Base-by-base conservation (phyloP, 2,329 filamentous ascomycete genomes). In the Epichloe elymi region DNA sequence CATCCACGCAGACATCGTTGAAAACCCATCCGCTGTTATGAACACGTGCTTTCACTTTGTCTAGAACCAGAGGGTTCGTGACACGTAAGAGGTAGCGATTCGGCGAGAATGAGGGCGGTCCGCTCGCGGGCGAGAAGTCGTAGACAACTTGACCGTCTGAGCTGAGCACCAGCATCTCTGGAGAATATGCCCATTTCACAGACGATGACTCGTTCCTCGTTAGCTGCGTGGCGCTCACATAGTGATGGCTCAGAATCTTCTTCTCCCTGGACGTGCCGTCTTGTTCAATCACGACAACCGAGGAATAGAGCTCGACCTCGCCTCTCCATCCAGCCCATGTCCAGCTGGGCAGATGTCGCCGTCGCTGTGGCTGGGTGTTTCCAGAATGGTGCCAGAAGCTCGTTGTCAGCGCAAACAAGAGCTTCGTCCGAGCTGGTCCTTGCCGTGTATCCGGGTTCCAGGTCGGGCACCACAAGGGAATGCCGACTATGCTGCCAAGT, bases 271-370 rank as follows among this genome's bases (percentile, higher is more conserved):
- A 43, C 33, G 58, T 63, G 39, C 55, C 60, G 17, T 63, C 61
- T 1, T 61, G 57, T 30, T 65, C 65, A 5, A 59, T 57, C n/a
- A 67, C 59, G 2, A 59, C 56, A 23, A 67, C 60, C 11, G 63
- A 64, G 5, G 64, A 67, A 53, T 61, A 58, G 42, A 67, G 54
- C 33, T 66, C 65, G 12, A 67, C 65, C 5, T 61, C 55, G 14
- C 65, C 65, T 17, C 60, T 57, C 65, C 65, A 67, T 2, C 65
- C 65, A 2, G 65, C 64, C 65, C 65, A 67, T 2, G 64, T 65
- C 65, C 65, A 67, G 52, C 65, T 67, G 8, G 65, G 65, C 48
- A 67, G 55, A 40, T 67, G 65, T 0, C 54, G 51, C 1, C 64
- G 58, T 41, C 65, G 51, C n/a, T 50, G 57, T 1, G 60, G 61